These are phyloP conservation scores for Trichoderma harzianum DNA, from an alignment of 2,329 filamentous ascomycete species.

Conservation along the genomic window DNA sequence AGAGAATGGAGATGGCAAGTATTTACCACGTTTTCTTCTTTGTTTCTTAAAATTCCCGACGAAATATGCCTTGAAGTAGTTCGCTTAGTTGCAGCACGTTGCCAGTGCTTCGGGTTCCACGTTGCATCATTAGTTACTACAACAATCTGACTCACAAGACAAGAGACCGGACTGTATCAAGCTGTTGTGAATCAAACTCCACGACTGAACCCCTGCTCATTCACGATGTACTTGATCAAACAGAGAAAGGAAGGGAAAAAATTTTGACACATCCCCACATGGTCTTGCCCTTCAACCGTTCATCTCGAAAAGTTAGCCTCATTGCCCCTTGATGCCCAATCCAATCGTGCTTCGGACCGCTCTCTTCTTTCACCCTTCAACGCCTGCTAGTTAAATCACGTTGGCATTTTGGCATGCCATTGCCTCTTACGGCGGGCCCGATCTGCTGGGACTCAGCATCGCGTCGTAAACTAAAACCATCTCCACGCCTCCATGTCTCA, in stretches of 20 bases:
- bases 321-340: slow-evolving; percentile 3
- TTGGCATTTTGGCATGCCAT: neutral
- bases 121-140: neutral
- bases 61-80: neutral
- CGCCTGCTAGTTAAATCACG: neutral
- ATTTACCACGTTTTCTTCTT: slow-evolving; percentile 2
- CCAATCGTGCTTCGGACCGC: slow-evolving; percentile 9
- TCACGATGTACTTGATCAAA: neutral
- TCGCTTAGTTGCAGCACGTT: neutral
- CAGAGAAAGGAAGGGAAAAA: neutral
- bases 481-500: slow-evolving; percentile 1
- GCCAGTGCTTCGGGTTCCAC: neutral
- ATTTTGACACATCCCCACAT: slow-evolving; percentile 13
- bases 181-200: neutral
- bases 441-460: slow-evolving; percentile 15
- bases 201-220: neutral
- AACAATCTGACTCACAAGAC: neutral
- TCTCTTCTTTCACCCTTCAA: neutral
- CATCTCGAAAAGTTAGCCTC: neutral
- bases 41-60: neutral
- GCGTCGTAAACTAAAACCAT: neutral
- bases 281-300: neutral
- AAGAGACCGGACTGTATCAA: neutral
- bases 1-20: slow-evolving; percentile 4
- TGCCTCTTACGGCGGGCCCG: slow-evolving; percentile 2